phyloP scores from a whole-genome alignment of 2,329 filamentous ascomycete species.

The Nemania sp. region DNA sequence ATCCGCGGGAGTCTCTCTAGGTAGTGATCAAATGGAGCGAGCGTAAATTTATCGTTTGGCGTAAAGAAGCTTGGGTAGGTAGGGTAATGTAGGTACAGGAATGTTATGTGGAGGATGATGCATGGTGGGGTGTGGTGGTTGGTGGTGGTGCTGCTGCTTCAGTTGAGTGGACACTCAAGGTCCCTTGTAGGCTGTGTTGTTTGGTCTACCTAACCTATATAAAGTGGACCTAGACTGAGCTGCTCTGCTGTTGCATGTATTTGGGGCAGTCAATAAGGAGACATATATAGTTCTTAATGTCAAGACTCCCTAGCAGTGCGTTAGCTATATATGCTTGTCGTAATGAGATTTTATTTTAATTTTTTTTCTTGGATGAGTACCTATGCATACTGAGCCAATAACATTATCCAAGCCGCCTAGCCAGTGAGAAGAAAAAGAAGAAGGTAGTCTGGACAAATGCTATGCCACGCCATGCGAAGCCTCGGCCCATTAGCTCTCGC shows the following conservation, averaged over 20 bases:
- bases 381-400: slow-evolving; percentile 2
- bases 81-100: neutral
- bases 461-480: slow-evolving; percentile 27
- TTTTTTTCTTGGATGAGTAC: neutral
- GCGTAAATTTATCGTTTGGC: neutral
- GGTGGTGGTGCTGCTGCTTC: neutral
- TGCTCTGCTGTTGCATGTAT: neutral
- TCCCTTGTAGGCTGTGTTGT: neutral
- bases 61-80: neutral
- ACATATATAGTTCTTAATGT: neutral
- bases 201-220: neutral
- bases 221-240: neutral
- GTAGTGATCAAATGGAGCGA: neutral
- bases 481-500: neutral
- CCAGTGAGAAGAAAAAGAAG: neutral
- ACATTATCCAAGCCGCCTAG: neutral
- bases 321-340: neutral
- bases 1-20: neutral
- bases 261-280: neutral
- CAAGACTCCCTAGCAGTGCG: neutral
- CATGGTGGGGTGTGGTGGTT: slow-evolving; percentile 37
- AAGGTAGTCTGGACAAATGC: slow-evolving; percentile 15
- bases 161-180: neutral
- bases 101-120: slow-evolving; percentile 12
- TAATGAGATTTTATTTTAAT: too few relatives aligned